phyloP scores from a whole-genome alignment of 2,329 filamentous ascomycete species.

The Ophiocordyceps camponoti-leonardi region DNA sequence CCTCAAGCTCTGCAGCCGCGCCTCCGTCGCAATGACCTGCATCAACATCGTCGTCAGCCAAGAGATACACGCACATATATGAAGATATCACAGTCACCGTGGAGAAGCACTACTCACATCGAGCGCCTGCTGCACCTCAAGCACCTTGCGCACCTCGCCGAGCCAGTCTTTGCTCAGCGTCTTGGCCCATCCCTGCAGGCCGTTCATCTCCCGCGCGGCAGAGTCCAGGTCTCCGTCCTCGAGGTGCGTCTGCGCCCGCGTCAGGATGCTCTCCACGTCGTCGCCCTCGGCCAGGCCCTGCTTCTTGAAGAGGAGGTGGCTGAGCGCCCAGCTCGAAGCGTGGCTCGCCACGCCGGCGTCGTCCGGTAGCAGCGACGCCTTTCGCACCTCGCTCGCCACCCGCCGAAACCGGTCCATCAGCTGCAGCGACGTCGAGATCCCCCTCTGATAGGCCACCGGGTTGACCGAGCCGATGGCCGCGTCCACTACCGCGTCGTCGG shows the following conservation, averaged over 20 bases:
- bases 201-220: constrained; percentile 90
- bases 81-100: too few relatives aligned
- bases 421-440: constrained; percentile 66
- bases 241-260: constrained; percentile 72
- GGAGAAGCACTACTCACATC: constrained; percentile 49
- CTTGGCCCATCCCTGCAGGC: constrained; percentile 84
- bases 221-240: constrained; percentile 88
- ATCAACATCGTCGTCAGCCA: background rate
- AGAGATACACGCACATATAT: background rate
- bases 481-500: constrained; percentile 69
- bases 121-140: constrained; percentile 91
- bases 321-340: constrained; percentile 74
- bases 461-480: constrained; percentile 95
- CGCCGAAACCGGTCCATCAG: constrained; percentile 92
- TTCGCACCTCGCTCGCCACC: constrained; percentile 81
- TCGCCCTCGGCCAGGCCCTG: constrained; percentile 64
- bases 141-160: constrained; percentile 70
- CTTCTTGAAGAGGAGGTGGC: constrained; percentile 95
- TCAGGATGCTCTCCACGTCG: constrained; percentile 87
- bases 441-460: constrained; percentile 81
- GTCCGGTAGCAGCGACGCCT: constrained; percentile 81
- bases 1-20: constrained; percentile 70
- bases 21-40: constrained; percentile 79
- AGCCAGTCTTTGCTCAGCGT: constrained; percentile 91
- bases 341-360: constrained; percentile 91